Base-by-base conservation (phyloP, 106 monocot species). In the Narthecium ossifragum region DNA sequence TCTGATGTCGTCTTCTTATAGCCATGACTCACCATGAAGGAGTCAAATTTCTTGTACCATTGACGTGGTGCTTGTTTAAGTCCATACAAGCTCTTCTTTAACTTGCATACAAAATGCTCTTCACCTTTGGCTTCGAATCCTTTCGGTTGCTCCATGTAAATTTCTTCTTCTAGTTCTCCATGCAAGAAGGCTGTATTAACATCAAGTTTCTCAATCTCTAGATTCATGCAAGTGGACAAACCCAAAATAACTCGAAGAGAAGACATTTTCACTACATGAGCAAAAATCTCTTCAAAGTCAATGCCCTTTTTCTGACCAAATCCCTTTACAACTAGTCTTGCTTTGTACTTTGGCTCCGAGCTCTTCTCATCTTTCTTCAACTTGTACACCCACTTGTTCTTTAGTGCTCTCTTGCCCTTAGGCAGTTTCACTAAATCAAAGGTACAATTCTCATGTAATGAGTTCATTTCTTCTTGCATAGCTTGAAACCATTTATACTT, bases 211-310 rank as follows among this genome's bases (percentile, higher is more conserved):
- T 54, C n/a, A 31, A 54, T 29, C 27, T 54, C 27, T 30, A 54
- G 28, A 54, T 54, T 12, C 9, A 39, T 9, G 15, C 39, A 11
- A 3, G 39, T 3, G 15, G 3, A 9, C 3, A 39, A 39, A 39
- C 29, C 26, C 2, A 59, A 25, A 12, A 39, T 10, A 59, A 37
- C 20, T 11, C 38, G 11, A 15, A 59, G 20, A 1, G 36, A 59
- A 24, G 36, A 37, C 58, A 23, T 37, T 11, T 59, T 59, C 2
- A 59, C 58, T 7, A 39, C 2, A 11, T 8, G 37, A 23, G 38
- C 36, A 20, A 38, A 59, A 33, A 38, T 59, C 17, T 37, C 21
- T 10, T 59, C 58, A 59, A 59, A 59, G 3, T 59, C 18, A 22
- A 24, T 37, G 10, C 37, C 13, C 9, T 58, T 36, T 39, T 38